These are phyloP conservation scores for Grigorovia humatica DNA, from an alignment of 805 yeast genomes.

Conservation along the genomic window DNA sequence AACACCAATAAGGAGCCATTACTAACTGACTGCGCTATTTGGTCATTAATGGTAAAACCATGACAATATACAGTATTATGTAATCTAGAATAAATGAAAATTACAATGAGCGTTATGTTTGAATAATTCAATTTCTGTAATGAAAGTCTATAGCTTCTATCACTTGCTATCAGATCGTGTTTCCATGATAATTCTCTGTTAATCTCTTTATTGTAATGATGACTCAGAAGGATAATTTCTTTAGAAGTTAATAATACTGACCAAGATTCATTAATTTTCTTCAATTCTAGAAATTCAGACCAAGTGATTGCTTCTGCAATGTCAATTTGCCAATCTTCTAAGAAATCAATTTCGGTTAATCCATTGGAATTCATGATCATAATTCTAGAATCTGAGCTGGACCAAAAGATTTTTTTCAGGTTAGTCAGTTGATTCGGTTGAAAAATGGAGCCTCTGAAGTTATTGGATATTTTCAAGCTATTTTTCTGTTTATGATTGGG, in stretches of 20 bases:
- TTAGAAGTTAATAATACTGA: constrained; percentile 53
- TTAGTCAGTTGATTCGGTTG: constrained; percentile 45
- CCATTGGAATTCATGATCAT: constrained; percentile 36
- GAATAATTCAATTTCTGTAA: constrained; percentile 17
- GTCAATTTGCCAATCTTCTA: constrained; percentile 24
- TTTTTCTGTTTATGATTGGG: constrained; percentile 10
- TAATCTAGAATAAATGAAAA: constrained; percentile 14
- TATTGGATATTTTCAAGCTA: constrained; percentile 7
- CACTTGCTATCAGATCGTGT: constrained; percentile 48
- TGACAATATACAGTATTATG: constrained; percentile 14
- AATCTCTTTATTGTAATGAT: constrained; percentile 25
- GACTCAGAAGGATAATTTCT: constrained; percentile 47
- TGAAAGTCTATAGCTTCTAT: constrained; percentile 40
- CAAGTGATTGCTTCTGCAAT: constrained; percentile 43
- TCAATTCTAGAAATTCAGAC: constrained; percentile 41
- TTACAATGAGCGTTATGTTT: constrained; percentile 5
- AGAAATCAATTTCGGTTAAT: constrained; percentile 27
- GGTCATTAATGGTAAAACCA: constrained; percentile 6
- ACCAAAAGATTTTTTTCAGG: constrained; percentile 45
- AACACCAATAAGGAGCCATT: constrained; percentile 11
- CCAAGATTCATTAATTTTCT: constrained; percentile 27
- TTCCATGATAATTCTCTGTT: constrained; percentile 58
- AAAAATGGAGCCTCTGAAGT: constrained; percentile 23
- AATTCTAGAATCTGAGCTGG: constrained; percentile 23
- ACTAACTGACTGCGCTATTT: constrained; percentile 10